Evolutionary conservation across 371 early-diverging fungal species (phyloP).

Genomic region (Mortierella sp.): DNA sequence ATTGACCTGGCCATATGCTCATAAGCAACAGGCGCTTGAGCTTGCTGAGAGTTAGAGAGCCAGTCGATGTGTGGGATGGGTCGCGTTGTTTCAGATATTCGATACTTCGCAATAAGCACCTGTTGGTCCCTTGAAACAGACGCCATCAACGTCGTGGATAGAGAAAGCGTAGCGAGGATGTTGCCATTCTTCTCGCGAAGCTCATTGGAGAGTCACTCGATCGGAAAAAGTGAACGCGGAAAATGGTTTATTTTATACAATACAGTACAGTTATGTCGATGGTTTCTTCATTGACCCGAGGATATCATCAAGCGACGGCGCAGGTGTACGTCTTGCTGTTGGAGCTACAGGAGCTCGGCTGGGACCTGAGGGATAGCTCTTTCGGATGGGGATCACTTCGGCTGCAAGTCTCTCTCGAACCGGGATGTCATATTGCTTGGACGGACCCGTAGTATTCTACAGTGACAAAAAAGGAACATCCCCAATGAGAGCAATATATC

Average conservation of each 20-base stretch:
- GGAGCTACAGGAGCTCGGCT: background rate
- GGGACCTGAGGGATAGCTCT: constrained; percentile 36
- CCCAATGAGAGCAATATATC: background rate
- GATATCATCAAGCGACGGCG: constrained; percentile 35
- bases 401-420: constrained; percentile 42
- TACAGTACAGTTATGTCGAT: background rate
- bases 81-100: no score
- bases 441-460: background rate
- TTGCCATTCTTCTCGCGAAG: no score
- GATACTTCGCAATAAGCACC: no score
- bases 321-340: constrained; percentile 10
- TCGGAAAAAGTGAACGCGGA: background rate
- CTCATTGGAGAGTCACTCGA: background rate
- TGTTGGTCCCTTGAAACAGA: no score
- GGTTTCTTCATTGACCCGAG: constrained; percentile 20
- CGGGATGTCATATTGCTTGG: constrained; percentile 23
- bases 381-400: constrained; percentile 35
- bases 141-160: no score
- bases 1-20: no score
- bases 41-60: no score
- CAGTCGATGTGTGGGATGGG: no score
- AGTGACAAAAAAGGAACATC: background rate
- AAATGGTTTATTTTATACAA: background rate
- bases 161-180: no score
- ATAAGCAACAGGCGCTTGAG: no score